Conservation (phyloP, 1,284 basidiomycete species). For the Cutaneotrichosporon sp. region DNA sequence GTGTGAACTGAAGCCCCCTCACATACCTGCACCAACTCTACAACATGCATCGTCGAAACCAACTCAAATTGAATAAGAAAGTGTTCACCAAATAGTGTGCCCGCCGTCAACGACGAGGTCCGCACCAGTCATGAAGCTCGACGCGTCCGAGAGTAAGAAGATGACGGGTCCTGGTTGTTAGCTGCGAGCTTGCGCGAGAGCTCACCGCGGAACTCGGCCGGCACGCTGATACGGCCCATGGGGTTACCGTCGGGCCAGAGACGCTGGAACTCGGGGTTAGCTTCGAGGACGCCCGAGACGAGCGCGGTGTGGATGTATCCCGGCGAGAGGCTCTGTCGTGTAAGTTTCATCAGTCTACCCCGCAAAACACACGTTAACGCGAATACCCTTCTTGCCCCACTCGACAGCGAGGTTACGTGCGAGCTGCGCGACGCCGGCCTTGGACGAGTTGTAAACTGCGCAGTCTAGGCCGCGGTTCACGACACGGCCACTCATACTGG, state of each 20-base stretch:
- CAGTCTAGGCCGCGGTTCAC: conserved; percentile 61
- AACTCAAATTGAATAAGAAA: no score
- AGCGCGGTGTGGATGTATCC: conserved; percentile 55
- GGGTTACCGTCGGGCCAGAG: conserved; percentile 18
- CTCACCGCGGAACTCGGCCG: conserved; percentile 20
- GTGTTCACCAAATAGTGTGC: conserved; percentile 1
- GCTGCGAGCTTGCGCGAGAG: background rate
- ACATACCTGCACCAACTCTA: no score
- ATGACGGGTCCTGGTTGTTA: conserved; percentile 11
- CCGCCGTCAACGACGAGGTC: conserved; percentile 13
- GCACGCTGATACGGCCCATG: conserved; percentile 13
- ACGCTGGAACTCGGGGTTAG: conserved; percentile 18
- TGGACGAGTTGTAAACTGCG: conserved; percentile 54
- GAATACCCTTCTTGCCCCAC: conserved; percentile 62
- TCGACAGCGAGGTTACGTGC: conserved; percentile 77
- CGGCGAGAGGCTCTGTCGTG: conserved; percentile 1
- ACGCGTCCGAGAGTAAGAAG: conserved; percentile 41
- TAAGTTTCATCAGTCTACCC: background rate
- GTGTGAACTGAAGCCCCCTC: no score
- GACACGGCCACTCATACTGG: conserved; percentile 78
- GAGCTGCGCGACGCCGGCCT: conserved; percentile 76
- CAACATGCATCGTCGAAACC: no score
- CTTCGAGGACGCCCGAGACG: conserved; percentile 20
- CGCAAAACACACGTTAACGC: conserved; percentile 49
- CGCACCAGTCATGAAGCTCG: conserved; percentile 20